These are phyloP conservation scores for Mantamonas sphyraenae DNA, from an alignment of 78 protist species.

Conservation along the genomic window DNA sequence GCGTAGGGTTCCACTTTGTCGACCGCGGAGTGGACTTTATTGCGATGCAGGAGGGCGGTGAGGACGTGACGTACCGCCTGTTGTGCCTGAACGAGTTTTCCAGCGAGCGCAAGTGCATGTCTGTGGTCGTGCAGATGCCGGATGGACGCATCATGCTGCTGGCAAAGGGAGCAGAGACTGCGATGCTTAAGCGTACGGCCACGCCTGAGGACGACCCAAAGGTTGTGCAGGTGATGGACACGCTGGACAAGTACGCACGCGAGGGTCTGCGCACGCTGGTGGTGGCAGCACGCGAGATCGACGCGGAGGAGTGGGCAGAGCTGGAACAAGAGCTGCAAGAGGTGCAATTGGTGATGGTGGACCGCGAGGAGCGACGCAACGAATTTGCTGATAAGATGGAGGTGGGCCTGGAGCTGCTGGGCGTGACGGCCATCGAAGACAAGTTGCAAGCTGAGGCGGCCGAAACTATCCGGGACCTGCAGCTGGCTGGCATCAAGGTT, in stretches of 20 bases:
- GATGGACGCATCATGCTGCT: too few species aligned
- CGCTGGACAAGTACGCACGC: not conserved
- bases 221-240: not conserved
- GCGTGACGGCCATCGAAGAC: conserved; percentile 81
- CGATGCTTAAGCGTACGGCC: not conserved
- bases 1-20: conserved; percentile 11
- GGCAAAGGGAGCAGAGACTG: conserved; percentile 26
- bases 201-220: not conserved
- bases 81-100: conserved; percentile 19
- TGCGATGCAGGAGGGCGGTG: not conserved
- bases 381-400: conserved; percentile 41
- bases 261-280: conserved; percentile 38
- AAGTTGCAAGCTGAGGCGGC: conserved; percentile 68
- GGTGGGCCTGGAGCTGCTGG: conserved; percentile 36
- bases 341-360: too few species aligned
- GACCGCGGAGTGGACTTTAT: not conserved
- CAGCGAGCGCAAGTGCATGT: conserved; percentile 20
- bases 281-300: conserved; percentile 9
- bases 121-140: conserved; percentile 16
- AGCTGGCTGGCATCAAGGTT: conserved; percentile 42
- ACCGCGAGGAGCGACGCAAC: conserved; percentile 16
- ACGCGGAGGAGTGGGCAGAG: conserved; percentile 2
- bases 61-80: not conserved
- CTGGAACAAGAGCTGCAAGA: conserved; percentile 22
- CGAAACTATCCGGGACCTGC: conserved; percentile 22